Evolutionary conservation across 768 basidiomycete genomes (phyloP), one percentile per base, ranked within the genome.

Genomic region (Suillus spraguei): DNA sequence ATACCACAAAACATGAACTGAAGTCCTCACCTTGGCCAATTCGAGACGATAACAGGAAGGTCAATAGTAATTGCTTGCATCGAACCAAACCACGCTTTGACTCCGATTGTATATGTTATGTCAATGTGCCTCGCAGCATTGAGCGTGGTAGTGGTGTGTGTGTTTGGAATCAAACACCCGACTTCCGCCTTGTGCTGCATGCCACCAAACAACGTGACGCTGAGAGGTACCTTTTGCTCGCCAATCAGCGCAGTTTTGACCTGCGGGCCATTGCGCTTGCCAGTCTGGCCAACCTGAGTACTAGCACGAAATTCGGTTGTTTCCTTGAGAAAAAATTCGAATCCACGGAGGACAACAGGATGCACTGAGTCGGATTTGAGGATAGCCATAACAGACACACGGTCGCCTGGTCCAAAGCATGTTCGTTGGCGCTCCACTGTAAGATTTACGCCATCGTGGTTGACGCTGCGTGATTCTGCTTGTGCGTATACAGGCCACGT

Each of bases 401-500:
- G 86, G 76, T 97, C 95, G 5, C 90, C 91, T 1, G 95, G 92
- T 2, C 94, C 94, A 68, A 89, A 94, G 69, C 95, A 96, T 8
- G 89, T 89, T 63, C 86, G 82, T 32, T 81, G 81, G 42, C 95
- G 88, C 33, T 91, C 87, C 22, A 95, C 89, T 50, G 83, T 86
- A 64, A 97, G 85, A 28, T 83, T 87, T 20, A 94, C 82, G 33
- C 88, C 89, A 4, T 93, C 89, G 65, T 88, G 85, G 3, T 80
- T 69, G 20, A 86, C 76, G 17, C 84, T 81, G n/a, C 92, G 89
- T 39, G 82, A 82, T 69, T 94, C 91, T 13, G 85, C 84, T 71
- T 94, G 91, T 56, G 85, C 85, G 71, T 94, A 97, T 36, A 96
- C 84, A 3, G 95, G 95, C 95, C 95, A 97, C 1, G 92, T 89